A percentile compares a stretch with the other conserved stretches of the same genome.
phyloP scores from a whole-genome alignment of 768 basidiomycete genomes.

The Lentinula detonsa region DNA sequence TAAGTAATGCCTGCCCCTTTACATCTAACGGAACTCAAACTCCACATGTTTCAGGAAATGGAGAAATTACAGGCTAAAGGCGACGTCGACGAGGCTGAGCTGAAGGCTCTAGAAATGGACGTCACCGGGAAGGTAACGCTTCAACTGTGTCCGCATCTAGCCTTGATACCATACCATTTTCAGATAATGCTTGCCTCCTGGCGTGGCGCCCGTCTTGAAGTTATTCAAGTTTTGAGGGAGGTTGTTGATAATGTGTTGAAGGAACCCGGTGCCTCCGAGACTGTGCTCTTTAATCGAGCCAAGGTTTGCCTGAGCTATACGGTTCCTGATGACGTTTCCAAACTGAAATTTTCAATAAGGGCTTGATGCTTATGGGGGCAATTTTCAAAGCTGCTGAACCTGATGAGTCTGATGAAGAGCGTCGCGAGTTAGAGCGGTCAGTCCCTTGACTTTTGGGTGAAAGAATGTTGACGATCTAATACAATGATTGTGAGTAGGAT shows the following conservation, averaged over 20 bases:
- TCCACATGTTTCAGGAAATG: slow-evolving; percentile 58
- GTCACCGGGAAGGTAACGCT: slow-evolving; percentile 78
- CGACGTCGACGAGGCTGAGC: slow-evolving; percentile 81
- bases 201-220: slow-evolving; percentile 95
- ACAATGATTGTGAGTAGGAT: slow-evolving; percentile 41
- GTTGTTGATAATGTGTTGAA: slow-evolving; percentile 80
- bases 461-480: neutral
- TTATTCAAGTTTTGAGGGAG: slow-evolving; percentile 83
- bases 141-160: slow-evolving; percentile 1
- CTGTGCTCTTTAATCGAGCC: slow-evolving; percentile 72
- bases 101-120: slow-evolving; percentile 85
- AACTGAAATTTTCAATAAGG: slow-evolving; percentile 34
- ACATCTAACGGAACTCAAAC: neutral
- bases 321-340: neutral
- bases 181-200: slow-evolving; percentile 95
- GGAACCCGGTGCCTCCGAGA: slow-evolving; percentile 68
- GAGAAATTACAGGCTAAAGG: slow-evolving; percentile 85
- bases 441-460: slow-evolving; percentile 15
- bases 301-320: slow-evolving; percentile 44
- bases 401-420: slow-evolving; percentile 90
- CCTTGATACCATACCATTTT: neutral
- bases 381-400: slow-evolving; percentile 83
- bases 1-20: slow-evolving; percentile 15
- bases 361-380: slow-evolving; percentile 81
- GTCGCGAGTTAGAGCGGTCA: slow-evolving; percentile 89